Percentiles rank a stretch among this genome's conserved stretches.
Conservation (phyloP, 495 filamentous ascomycete species). For the Neohortaea acidophila region DNA sequence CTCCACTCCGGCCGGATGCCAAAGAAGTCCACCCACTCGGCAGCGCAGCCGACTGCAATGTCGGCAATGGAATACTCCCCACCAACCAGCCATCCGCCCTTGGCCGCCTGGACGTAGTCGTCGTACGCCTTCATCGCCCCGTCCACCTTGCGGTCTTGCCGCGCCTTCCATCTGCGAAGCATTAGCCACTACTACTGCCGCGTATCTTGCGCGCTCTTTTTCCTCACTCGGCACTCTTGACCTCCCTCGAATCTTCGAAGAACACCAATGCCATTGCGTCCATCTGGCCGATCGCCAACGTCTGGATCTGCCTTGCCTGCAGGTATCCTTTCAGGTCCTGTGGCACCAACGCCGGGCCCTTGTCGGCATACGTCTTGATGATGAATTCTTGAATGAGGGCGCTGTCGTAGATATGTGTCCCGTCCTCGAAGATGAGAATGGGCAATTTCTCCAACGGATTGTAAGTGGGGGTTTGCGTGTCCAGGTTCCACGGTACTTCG, state of each 20-base stretch:
- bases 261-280: slow-evolving; percentile 13
- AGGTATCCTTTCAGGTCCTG: slow-evolving; percentile 11
- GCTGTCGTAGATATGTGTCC: slow-evolving; percentile 14
- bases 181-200: no score
- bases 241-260: slow-evolving; percentile 9
- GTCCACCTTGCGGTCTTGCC: slow-evolving; percentile 3
- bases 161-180: slow-evolving; percentile 13
- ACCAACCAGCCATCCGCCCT: slow-evolving; percentile 3
- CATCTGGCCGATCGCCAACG: slow-evolving; percentile 11
- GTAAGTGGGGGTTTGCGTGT: slow-evolving; percentile 10
- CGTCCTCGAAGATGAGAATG: slow-evolving; percentile 7
- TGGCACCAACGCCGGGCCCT: slow-evolving; percentile 3
- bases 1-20: neutral
- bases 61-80: slow-evolving; percentile 3
- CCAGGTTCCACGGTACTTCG: slow-evolving; percentile 14
- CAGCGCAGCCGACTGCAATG: slow-evolving; percentile 4
- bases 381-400: slow-evolving; percentile 11
- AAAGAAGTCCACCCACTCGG: neutral
- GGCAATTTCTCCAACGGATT: slow-evolving; percentile 18
- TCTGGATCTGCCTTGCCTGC: slow-evolving; percentile 11
- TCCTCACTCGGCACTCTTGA: slow-evolving; percentile 1
- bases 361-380: slow-evolving; percentile 7
- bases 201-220: no score
- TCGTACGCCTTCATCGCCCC: slow-evolving; percentile 1
- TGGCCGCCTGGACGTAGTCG: neutral